phyloP scores from a whole-genome alignment of 106 monocot genomes.

The Platanthera guangdongensis region DNA sequence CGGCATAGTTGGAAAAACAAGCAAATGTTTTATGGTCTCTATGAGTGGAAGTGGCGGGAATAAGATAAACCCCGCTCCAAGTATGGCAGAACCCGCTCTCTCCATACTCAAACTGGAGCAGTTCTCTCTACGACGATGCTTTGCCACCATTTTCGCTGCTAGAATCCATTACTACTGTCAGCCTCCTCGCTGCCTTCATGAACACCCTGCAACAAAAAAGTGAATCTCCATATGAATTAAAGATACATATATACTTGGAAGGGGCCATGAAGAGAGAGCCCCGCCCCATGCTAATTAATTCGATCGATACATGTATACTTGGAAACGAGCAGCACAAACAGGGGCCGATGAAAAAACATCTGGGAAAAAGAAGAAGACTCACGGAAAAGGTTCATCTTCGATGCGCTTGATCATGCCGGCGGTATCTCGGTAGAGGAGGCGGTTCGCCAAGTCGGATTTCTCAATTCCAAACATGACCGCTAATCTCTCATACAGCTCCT shows the following conservation, averaged over 20 bases:
- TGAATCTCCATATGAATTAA: not conserved
- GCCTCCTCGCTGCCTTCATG: slow-evolving; percentile 29
- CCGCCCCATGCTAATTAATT: too few species aligned
- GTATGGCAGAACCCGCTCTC: too few species aligned
- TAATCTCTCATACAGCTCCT: slow-evolving; percentile 28
- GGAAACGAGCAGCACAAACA: not conserved
- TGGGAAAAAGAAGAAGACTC: not conserved
- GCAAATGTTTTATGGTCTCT: too few species aligned
- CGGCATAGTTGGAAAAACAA: too few species aligned
- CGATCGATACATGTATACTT: too few species aligned
- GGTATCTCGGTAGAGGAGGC: slow-evolving; percentile 17
- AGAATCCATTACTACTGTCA: slow-evolving; percentile 23
- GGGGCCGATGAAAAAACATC: not conserved
- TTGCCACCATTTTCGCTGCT: not conserved
- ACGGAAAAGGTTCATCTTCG: slow-evolving; percentile 43
- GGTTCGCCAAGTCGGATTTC: slow-evolving; percentile 18
- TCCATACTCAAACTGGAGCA: too few species aligned
- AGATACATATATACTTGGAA: not conserved
- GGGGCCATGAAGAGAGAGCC: not conserved
- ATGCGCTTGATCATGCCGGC: slow-evolving; percentile 21
- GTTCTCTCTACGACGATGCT: too few species aligned
- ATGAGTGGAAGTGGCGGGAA: too few species aligned
- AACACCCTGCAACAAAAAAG: slow-evolving; percentile 27
- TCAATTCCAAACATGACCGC: slow-evolving; percentile 36
- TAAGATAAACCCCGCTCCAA: too few species aligned